Base-by-base conservation (phyloP, 73 alveolate genomes). In the Tetrahymena thermophila region DNA sequence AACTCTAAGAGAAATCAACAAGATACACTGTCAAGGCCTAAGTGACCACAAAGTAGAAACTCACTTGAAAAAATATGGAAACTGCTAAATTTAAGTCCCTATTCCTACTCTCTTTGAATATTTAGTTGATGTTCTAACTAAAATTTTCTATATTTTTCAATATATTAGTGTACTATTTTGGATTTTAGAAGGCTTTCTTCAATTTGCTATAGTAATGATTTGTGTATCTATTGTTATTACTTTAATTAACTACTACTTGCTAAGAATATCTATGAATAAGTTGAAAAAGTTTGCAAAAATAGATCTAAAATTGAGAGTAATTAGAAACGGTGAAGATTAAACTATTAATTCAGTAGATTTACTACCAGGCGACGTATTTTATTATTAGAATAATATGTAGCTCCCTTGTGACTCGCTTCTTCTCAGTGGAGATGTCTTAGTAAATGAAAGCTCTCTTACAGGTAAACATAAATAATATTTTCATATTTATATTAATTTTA, bases 371-470 rank as follows among this genome's bases (percentile, higher is more conserved):
- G 97, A 95, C 89, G 34, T 95, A 25, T 85, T 95, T 44, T 94
- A 94, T 35, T 85, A 85, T 34, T 71, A 43, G 35, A 95, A 95
- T 35, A 85, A 95, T n/a, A 85, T 89, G 95, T 95, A 94, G 9
- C 89, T 97, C 43, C 98, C 98, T 19, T 97, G 98, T 94, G 98
- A 97, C 94, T 97, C 98, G 25, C 94, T 97, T 31, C 93, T 97
- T 31, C 43, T 97, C 35, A 94, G 97, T 10, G 98, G 98, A 6
- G 97, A 97, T 35, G 94, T 97, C 21, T 94, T 97, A 37, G 96
- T 96, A 89, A 97, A 97, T 94, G 98, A 97, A 85, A 97, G 98
- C n/a, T 95, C 97, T 93, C 96, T 97, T 17, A 97, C 98, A 28
- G 98, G 99, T 71, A 71, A 71, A 14, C 10, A 19, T 2, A 19